A percentile compares a stretch with the other conserved stretches of the same genome.
Evolutionary conservation across 768 basidiomycete genomes (phyloP).

Genomic region (Leccinum longicurvipes): DNA sequence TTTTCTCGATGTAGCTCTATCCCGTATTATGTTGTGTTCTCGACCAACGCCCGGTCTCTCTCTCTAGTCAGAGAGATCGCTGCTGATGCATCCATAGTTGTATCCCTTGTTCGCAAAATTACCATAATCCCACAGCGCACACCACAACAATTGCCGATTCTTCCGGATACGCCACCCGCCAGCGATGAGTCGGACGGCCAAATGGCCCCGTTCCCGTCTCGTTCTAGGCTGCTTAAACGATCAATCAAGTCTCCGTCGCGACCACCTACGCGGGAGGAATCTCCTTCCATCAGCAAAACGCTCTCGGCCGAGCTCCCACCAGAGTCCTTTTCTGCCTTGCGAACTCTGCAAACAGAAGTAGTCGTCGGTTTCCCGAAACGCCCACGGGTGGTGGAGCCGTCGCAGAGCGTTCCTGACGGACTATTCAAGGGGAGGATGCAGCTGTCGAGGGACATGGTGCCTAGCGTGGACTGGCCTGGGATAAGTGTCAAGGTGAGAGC

Average conservation of each 20-base stretch:
- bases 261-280: slow-evolving; percentile 10
- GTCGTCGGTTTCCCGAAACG: slow-evolving; percentile 71
- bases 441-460: slow-evolving; percentile 57
- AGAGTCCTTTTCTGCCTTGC: slow-evolving; percentile 16
- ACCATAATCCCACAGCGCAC: slow-evolving; percentile 43
- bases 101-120: slow-evolving; percentile 61
- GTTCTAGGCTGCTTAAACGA: slow-evolving; percentile 30
- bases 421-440: slow-evolving; percentile 58
- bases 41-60: slow-evolving; percentile 55
- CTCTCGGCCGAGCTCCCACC: slow-evolving; percentile 24
- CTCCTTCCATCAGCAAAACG: slow-evolving; percentile 18
- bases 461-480: slow-evolving; percentile 64
- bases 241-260: slow-evolving; percentile 24
- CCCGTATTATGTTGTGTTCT: slow-evolving; percentile 72
- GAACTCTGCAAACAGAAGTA: slow-evolving; percentile 38
- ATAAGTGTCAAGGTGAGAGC: slow-evolving; percentile 59
- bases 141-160: slow-evolving; percentile 40
- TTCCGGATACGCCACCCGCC: slow-evolving; percentile 46
- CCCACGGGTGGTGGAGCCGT: slow-evolving; percentile 45
- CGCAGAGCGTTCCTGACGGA: slow-evolving; percentile 61
- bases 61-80: slow-evolving; percentile 62
- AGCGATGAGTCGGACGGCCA: slow-evolving; percentile 43
- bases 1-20: slow-evolving; percentile 63
- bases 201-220: slow-evolving; percentile 5
- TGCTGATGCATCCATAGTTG: slow-evolving; percentile 66